These are phyloP conservation scores for Globisporangium carolinianum DNA, from an alignment of 352 stramenopile species.

Conservation along the genomic window DNA sequence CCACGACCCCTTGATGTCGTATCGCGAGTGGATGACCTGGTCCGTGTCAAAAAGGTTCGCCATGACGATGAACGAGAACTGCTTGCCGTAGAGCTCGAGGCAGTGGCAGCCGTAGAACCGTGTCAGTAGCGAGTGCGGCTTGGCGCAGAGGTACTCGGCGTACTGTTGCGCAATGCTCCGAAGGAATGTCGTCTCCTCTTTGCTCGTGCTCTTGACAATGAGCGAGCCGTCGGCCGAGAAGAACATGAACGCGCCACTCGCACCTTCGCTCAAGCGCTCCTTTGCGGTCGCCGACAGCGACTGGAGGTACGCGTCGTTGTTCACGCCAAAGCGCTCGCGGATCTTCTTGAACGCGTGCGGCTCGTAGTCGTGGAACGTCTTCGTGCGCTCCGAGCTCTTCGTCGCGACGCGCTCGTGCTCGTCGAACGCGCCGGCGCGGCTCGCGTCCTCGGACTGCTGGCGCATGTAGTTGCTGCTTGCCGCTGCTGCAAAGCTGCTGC, in stretches of 20 bases:
- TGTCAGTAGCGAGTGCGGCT: constrained; percentile 81
- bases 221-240: constrained; percentile 83
- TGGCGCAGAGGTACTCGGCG: constrained; percentile 76
- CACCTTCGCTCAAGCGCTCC: constrained; percentile 84
- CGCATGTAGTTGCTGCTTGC: constrained; percentile 35
- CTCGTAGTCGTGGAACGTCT: constrained; percentile 87
- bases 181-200: constrained; percentile 83
- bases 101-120: constrained; percentile 90
- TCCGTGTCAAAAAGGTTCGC: constrained; percentile 89
- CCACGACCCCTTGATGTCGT: constrained; percentile 90
- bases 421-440: constrained; percentile 42
- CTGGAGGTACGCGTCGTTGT: constrained; percentile 78
- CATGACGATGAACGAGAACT: constrained; percentile 92
- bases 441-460: constrained; percentile 38
- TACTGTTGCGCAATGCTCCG: constrained; percentile 85
- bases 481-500: constrained; percentile 15
- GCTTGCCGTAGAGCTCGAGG: constrained; percentile 86
- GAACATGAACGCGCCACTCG: constrained; percentile 90
- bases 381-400: constrained; percentile 69
- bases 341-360: constrained; percentile 87
- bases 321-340: constrained; percentile 78
- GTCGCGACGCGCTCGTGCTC: constrained; percentile 61
- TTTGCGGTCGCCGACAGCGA: constrained; percentile 82
- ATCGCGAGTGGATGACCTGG: constrained; percentile 81
- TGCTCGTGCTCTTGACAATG: constrained; percentile 89